Evolutionary conservation across 1,284 basidiomycete genomes (phyloP).

Genomic region (Clitocybe nebularis): DNA sequence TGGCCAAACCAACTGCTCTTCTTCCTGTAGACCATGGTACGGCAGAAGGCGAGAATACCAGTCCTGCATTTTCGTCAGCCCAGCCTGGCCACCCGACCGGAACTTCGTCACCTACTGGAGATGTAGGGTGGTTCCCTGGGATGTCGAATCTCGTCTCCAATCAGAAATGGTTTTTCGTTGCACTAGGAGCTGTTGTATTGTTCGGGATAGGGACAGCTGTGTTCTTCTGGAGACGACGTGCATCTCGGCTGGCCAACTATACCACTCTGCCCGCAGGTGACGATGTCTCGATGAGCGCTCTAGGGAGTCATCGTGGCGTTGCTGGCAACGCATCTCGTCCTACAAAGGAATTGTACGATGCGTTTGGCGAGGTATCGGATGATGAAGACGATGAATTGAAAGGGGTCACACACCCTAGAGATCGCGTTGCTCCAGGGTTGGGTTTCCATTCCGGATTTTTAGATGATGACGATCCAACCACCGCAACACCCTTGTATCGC

Average conservation of each 20-base stretch:
- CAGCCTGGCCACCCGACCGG: constrained; percentile 27
- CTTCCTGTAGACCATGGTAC: constrained; percentile 83
- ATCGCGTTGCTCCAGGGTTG: constrained; percentile 27
- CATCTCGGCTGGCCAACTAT: constrained; percentile 52
- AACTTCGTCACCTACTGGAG: constrained; percentile 43
- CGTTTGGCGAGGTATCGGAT: constrained; percentile 83
- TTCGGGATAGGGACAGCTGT: constrained; percentile 66
- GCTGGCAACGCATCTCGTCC: constrained; percentile 33
- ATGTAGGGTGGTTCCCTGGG: constrained; percentile 85
- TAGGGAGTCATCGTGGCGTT: constrained; percentile 34
- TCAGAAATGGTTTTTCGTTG: constrained; percentile 85
- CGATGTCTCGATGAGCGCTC: constrained; percentile 69
- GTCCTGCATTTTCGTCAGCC: constrained; percentile 53
- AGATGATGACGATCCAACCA: constrained; percentile 56
- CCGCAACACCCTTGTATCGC: constrained; percentile 43
- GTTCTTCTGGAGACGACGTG: constrained; percentile 67
- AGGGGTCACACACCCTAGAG: constrained; percentile 26
- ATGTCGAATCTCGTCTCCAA: constrained; percentile 74
- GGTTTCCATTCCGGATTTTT: constrained; percentile 63
- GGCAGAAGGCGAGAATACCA: constrained; percentile 64
- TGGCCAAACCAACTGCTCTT: constrained; percentile 83
- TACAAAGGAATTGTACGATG: constrained; percentile 87
- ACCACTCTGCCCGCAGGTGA: constrained; percentile 63
- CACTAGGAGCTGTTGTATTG: constrained; percentile 62
- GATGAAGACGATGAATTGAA: constrained; percentile 64